Base-by-base conservation (phyloP, 352 stramenopile species). In the Globisporangium yorkense region DNA sequence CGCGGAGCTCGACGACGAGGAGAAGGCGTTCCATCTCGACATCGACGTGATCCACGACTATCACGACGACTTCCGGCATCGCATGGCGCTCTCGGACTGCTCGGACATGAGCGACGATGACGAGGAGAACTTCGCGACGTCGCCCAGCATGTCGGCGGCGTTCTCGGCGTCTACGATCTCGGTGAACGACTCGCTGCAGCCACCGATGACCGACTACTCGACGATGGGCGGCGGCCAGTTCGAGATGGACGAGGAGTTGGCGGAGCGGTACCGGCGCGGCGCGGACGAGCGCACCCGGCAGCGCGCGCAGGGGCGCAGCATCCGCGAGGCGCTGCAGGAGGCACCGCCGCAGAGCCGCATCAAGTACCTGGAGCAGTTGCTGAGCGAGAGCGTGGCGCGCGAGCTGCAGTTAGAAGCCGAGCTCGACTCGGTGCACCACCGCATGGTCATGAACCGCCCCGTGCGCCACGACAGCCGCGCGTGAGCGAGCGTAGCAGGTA, bases 41-140 rank as follows among this genome's bases (percentile, higher is more conserved):
- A 88, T 92, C 59, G 82, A 92, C 40, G 82, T 83, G 46, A 92
- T 92, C 58, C 80, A 89, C 59, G 80, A 92, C 69, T 92, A 79
- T 29, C 57, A 63, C 43, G 77, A 92, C 57, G 80, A 89, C 54
- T 81, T 88, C 56, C 74, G 80, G 51, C 68, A 72, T 13, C 84
- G 80, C 40, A 49, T 68, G 20, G 76, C 77, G 43, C 63, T 90
- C 9, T 92, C 82, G 1, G 82, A 92, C 57, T 92, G 80, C 59
- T 92, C 82, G 0, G 77, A 88, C 47, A 90, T 90, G 82, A 90
- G 80, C 43, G 82, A 92, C 51, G 82, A 92, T 53, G 80, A 92
- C 16, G 82, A 89, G 27, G 82, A 89, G 37, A 54, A 62, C 27
- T 75, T 80, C 15, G 68, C 71, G 24, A 67, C 65, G 8, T 82